Base-by-base conservation (phyloP, 2,329 filamentous ascomycete species). In the Aspergillus melleus region DNA sequence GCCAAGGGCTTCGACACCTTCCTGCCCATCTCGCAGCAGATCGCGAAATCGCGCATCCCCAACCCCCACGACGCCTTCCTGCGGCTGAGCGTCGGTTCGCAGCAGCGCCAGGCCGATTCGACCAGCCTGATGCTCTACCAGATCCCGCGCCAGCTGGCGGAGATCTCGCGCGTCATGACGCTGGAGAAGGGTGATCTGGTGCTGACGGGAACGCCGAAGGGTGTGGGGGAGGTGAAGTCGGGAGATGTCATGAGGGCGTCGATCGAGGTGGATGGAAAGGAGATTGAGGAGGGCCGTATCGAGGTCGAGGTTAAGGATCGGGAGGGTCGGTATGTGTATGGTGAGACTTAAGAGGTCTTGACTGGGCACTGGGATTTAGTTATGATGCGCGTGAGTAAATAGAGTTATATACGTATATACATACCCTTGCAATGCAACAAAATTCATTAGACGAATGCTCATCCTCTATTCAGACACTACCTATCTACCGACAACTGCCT, bases 1-100 rank as follows among this genome's bases (percentile, higher is more conserved):
- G 90, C 91, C 68, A 99, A 99, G 82, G 95, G 95, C 51, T 99
- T 98, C 75, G 95, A 99, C 77, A 98, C 95, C 3, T 99, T 99
- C 81, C 84, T 96, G 54, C 95, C 95, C 60, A 85, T 99, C 72
- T 91, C 89, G 75, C 82, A 89, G 64, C 82, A 91, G 57, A 96
- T 99, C 70, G 82, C 87, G 67, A 96, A 96, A 80, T 82, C 85
- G 39, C 83, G 84, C 65, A 92, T 99, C 67, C 85, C 89, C 12
- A 87, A 98, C 78, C 95, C 95, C 32, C 93, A 98, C 75, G 87
- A 94, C 70, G 88, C 91, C 19, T 90, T 96, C 79, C 80, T 99
- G 63, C 96, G 89, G 77, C 84, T 99, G 59, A 88, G 84, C 55
- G 91, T 99, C 72, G 96, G 97, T 76, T 86, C 87, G 64, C 81